A percentile compares a stretch with the other conserved stretches of the same genome.
These are phyloP conservation scores for Ophiocordyceps camponoti-saundersi DNA, from an alignment of 2,329 filamentous ascomycete species.

Conservation along the genomic window DNA sequence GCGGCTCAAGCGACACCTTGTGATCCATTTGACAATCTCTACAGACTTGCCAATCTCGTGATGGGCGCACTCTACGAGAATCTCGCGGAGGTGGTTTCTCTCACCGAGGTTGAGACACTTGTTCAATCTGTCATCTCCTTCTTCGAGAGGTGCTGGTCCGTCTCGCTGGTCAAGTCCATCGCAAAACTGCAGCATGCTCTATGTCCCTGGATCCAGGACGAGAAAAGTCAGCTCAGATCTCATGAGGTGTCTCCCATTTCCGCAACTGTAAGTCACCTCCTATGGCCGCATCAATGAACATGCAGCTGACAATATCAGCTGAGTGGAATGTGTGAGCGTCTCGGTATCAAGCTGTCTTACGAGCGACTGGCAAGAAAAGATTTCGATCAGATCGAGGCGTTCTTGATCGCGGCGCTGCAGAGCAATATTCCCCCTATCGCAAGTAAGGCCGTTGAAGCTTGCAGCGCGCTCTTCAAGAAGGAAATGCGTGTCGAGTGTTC, in stretches of 20 bases:
- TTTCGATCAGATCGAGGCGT: constrained; percentile 33
- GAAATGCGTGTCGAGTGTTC: constrained; percentile 47
- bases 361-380: constrained; percentile 23
- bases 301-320: constrained; percentile 22
- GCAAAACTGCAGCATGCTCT: constrained; percentile 45
- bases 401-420: constrained; percentile 38
- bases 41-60: constrained; percentile 37
- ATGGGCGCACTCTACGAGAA: constrained; percentile 37
- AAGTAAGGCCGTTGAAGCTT: constrained; percentile 33
- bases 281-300: background rate
- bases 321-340: constrained; percentile 29
- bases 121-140: constrained; percentile 36
- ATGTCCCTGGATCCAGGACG: constrained; percentile 46
- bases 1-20: constrained; percentile 23
- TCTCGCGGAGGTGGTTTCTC: constrained; percentile 19
- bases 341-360: constrained; percentile 23
- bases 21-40: constrained; percentile 51
- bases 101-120: constrained; percentile 23
- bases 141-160: constrained; percentile 26
- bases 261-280: constrained; percentile 23
- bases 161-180: constrained; percentile 38
- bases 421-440: constrained; percentile 39
- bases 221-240: constrained; percentile 21
- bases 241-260: constrained; percentile 21
- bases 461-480: constrained; percentile 54